A percentile compares a stretch with the other conserved stretches of the same genome.
These are phyloP conservation scores for Blepharisma undulans DNA, from an alignment of 169 alveolate species.

Conservation along the genomic window DNA sequence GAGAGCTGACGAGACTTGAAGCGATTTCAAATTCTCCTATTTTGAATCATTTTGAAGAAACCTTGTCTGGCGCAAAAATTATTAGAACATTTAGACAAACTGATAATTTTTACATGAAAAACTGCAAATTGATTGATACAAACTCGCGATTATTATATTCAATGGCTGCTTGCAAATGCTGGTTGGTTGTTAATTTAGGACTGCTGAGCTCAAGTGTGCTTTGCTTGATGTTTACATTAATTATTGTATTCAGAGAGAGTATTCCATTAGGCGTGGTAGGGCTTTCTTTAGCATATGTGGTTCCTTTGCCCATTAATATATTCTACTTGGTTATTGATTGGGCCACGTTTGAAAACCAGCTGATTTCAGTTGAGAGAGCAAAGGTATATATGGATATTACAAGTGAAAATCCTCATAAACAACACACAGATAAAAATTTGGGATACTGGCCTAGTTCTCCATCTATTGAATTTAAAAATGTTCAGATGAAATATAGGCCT, in stretches of 20 bases:
- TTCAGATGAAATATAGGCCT: slow-evolving; percentile 74
- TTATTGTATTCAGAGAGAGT: neutral
- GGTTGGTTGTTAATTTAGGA: neutral
- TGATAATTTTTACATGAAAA: slow-evolving; percentile 37
- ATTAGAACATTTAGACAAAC: slow-evolving; percentile 64
- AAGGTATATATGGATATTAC: neutral
- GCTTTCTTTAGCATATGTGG: neutral
- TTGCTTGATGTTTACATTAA: neutral
- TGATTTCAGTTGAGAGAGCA: slow-evolving; percentile 31
- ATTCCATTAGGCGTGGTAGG: slow-evolving; percentile 13
- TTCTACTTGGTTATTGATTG: neutral
- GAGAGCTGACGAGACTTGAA: slow-evolving; percentile 37
- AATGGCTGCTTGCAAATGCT: neutral
- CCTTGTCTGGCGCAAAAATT: slow-evolving; percentile 68
- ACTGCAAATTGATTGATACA: slow-evolving; percentile 26
- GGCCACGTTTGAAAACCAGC: neutral
- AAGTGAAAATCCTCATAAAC: neutral
- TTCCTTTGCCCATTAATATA: neutral
- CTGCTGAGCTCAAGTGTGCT: neutral
- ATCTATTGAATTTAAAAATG: slow-evolving; percentile 65
- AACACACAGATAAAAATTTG: neutral
- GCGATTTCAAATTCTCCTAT: slow-evolving; percentile 73
- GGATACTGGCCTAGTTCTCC: slow-evolving; percentile 70
- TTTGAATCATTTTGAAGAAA: slow-evolving; percentile 60
- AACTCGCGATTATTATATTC: neutral